Percentiles rank a stretch among this genome's conserved stretches.
These are phyloP conservation scores for Rhododendron simsii DNA, from an alignment of 148 eudicot genomes.

Conservation along the genomic window DNA sequence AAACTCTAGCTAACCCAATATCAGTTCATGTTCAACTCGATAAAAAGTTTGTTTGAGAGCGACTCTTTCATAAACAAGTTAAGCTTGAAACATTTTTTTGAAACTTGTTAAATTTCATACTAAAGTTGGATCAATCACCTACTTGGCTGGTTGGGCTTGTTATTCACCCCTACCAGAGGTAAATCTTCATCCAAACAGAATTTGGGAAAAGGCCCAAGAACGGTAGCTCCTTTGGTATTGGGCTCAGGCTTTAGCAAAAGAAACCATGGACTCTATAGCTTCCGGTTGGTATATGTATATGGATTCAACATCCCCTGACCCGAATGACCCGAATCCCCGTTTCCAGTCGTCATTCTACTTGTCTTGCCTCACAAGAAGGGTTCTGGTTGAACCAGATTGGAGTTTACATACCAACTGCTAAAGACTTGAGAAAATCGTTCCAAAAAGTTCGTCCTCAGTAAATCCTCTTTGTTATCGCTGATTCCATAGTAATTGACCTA, in stretches of 20 bases:
- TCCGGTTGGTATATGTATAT: background rate
- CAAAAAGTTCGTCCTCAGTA: background rate
- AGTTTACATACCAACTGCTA: background rate
- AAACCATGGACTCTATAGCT: background rate
- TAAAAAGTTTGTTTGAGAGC: too few species aligned
- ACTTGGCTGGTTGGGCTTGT: too few species aligned
- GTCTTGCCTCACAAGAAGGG: conserved; percentile 16
- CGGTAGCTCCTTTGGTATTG: background rate
- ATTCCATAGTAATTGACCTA: background rate
- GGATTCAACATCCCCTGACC: too few species aligned
- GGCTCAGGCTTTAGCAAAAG: background rate
- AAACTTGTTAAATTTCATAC: too few species aligned
- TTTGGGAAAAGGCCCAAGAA: background rate
- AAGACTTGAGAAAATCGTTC: background rate
- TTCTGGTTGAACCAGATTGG: background rate
- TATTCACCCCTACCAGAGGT: too few species aligned
- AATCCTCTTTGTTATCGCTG: background rate
- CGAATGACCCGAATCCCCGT: background rate
- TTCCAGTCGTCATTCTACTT: background rate
- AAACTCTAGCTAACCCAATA: too few species aligned
- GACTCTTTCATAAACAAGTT: too few species aligned
- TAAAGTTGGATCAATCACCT: too few species aligned
- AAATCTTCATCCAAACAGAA: background rate
- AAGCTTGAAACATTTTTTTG: too few species aligned
- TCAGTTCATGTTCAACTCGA: background rate